Evolutionary conservation across 1,284 basidiomycete species (phyloP), one percentile per base, ranked within the genome.

Genomic region (Mycosarcoma mackinlayi): DNA sequence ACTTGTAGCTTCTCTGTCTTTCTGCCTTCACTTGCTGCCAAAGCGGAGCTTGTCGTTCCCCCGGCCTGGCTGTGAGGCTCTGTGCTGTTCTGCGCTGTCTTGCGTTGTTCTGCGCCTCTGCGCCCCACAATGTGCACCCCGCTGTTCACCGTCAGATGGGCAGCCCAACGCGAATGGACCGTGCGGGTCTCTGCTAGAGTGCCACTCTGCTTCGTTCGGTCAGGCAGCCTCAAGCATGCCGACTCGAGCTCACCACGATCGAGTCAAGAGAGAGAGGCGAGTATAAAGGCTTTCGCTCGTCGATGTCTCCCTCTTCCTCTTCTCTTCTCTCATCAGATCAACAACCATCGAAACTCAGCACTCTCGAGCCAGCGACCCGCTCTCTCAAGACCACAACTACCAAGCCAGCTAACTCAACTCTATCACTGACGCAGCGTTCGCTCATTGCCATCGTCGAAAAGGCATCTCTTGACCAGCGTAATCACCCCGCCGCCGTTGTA

Each of bases 341-440:
- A n/a, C n/a, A n/a, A 40, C 46, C 23, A 6, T 41, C 52, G 47
- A 46, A 52, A 60, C 34, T 41, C 30, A 40, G 21, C 30, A 42
- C 56, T 51, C 51, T 65, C 62, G 62, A 65, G 56, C 50, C 46
- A n/a, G 49, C 45, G 34, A 49, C 46, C 23, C 33, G 42, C 44
- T 42, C 58, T 48, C 58, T 40, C 40, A 50, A 55, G 41, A 55
- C 40, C 28, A 49, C 39, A 44, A 51, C 41, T 28, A 47, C 19
- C 6, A 30, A 59, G 61, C 61, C 50, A 58, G 37, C 60, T 51
- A 54, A 33, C 39, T 5, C 38, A 47, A 55, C 48, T 41, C 63
- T 56, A 42, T 37, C 63, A 51, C 47, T 37, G 56, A 66, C 63
- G 63, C 63, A 59, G 48, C 56, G 56, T 66, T 60, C 60, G 63